A percentile compares a stretch with the other conserved stretches of the same genome.
Evolutionary conservation across 1,284 basidiomycete species (phyloP).

Genomic region (Trametes versicolor): DNA sequence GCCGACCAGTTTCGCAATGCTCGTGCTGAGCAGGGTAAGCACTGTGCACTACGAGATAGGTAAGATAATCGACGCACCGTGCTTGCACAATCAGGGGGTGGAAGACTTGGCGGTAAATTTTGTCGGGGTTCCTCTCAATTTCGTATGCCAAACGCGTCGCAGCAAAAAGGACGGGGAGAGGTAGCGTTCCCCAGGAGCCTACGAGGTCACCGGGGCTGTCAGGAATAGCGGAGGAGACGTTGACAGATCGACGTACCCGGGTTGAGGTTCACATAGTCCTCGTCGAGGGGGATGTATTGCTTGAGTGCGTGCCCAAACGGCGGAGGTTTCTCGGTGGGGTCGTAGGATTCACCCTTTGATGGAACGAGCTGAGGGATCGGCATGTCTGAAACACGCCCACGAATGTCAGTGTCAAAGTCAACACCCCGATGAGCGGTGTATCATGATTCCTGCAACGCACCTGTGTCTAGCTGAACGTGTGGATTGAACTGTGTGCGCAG

Average conservation of each 20-base stretch:
- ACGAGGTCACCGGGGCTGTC: not conserved
- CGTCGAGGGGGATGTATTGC: constrained; percentile 66
- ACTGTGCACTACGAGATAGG: not conserved
- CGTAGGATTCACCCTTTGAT: constrained; percentile 36
- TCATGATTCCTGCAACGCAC: not conserved
- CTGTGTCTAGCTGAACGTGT: not conserved
- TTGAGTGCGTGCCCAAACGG: constrained; percentile 68
- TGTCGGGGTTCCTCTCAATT: constrained; percentile 71
- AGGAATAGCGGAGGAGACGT: no score
- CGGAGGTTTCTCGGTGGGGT: constrained; percentile 47
- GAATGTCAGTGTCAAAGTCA: not conserved
- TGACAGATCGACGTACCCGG: constrained; percentile 53
- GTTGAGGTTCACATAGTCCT: constrained; percentile 73
- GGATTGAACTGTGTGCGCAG: no score
- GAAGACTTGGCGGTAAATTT: constrained; percentile 61
- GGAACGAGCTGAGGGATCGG: constrained; percentile 18
- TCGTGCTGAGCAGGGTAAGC: constrained; percentile 32
- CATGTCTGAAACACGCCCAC: constrained; percentile 1
- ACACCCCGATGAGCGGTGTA: not conserved
- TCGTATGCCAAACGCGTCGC: constrained; percentile 55
- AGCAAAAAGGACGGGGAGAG: constrained; percentile 65
- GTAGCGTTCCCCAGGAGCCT: constrained; percentile 79
- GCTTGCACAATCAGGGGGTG: constrained; percentile 52
- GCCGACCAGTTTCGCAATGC: constrained; percentile 68
- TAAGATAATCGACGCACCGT: constrained; percentile 41